Conservation (phyloP, 2,329 filamentous ascomycete species). For the Camillea tinctor region DNA sequence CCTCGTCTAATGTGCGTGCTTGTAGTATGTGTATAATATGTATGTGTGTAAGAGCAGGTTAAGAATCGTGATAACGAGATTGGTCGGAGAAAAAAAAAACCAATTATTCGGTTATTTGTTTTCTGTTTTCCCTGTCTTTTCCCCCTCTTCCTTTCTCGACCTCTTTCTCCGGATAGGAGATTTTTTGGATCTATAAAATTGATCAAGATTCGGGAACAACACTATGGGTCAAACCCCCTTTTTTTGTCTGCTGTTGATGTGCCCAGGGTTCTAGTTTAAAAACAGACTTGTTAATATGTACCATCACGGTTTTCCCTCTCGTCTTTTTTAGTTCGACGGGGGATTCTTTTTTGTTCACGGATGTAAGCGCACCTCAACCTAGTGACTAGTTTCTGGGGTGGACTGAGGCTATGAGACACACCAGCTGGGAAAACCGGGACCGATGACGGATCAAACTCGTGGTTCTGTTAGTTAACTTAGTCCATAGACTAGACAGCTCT, state of each 20-base stretch:
- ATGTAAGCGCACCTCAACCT: background rate
- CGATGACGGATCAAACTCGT: slow-evolving; percentile 29
- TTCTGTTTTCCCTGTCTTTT: too few relatives aligned
- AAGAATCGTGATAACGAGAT: too few relatives aligned
- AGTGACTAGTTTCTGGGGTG: slow-evolving; percentile 2
- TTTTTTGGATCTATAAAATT: too few relatives aligned
- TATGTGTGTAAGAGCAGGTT: too few relatives aligned
- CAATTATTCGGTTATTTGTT: too few relatives aligned
- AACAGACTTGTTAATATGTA: background rate
- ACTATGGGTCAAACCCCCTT: too few relatives aligned
- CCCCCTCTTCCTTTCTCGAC: background rate
- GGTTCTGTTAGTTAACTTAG: slow-evolving; percentile 23
- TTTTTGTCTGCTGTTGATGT: too few relatives aligned
- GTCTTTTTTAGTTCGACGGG: background rate
- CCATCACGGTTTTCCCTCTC: background rate
- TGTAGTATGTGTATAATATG: background rate
- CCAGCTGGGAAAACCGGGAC: slow-evolving; percentile 11
- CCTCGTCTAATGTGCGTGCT: background rate
- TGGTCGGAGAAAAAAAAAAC: too few relatives aligned
- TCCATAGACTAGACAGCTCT: slow-evolving; percentile 21
- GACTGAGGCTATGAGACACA: background rate
- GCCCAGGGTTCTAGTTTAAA: too few relatives aligned
- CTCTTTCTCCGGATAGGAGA: background rate
- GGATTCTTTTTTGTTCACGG: too few relatives aligned
- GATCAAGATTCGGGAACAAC: too few relatives aligned